phyloP scores from a whole-genome alignment of 2,329 filamentous ascomycete species.

The Xylaria sp. region DNA sequence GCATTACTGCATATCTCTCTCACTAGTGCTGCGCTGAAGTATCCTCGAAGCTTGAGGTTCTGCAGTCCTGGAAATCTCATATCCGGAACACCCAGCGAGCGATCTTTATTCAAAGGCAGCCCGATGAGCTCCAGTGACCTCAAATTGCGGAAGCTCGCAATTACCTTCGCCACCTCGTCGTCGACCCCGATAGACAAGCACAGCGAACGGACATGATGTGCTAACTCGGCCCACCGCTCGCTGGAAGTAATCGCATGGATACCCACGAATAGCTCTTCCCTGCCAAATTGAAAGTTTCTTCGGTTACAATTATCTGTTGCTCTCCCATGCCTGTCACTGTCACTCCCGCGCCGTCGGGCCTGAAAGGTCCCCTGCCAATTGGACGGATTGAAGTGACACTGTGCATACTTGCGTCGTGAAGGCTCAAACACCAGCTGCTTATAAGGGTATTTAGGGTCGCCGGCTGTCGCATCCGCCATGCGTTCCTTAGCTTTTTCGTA shows the following conservation, averaged over 20 bases:
- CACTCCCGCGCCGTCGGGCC: background rate
- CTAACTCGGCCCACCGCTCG: background rate
- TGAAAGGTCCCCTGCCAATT: background rate
- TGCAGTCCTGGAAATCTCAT: background rate
- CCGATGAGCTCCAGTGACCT: background rate
- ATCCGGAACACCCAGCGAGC: background rate
- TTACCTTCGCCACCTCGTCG: background rate
- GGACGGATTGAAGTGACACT: background rate
- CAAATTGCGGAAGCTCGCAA: background rate
- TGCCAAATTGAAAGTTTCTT: background rate
- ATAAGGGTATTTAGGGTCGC: background rate
- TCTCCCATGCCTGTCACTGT: background rate
- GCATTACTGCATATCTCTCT: background rate
- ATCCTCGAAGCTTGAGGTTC: background rate
- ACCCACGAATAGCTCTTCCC: background rate
- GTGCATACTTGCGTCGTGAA: background rate
- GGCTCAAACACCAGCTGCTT: background rate
- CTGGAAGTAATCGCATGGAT: background rate
- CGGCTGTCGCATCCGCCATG: background rate
- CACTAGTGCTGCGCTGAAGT: background rate
- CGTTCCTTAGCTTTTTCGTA: background rate
- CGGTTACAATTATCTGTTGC: background rate
- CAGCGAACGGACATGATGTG: background rate
- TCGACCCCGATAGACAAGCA: background rate
- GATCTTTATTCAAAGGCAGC: background rate